phyloP scores from a whole-genome alignment of 164 flowering plant genomes.

The Brasenia schreberi region DNA sequence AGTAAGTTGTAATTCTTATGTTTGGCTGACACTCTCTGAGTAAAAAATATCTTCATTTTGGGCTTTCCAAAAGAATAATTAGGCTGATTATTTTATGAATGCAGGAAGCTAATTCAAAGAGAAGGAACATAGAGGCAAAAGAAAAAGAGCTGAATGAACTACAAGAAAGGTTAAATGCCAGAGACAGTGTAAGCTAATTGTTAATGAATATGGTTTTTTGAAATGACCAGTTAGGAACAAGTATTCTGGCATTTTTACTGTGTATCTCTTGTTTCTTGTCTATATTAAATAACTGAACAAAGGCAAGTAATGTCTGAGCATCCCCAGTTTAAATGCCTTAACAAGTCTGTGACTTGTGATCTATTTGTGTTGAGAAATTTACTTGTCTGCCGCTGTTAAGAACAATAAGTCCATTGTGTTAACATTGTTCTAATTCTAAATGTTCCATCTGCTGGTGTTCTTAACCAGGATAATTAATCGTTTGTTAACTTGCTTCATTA shows the following conservation, averaged over 20 bases:
- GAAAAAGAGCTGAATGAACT: constrained; percentile 37
- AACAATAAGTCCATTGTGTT: no score
- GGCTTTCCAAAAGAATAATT: not conserved
- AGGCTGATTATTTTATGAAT: constrained; percentile 6
- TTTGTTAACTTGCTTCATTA: no score
- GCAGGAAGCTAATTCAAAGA: constrained; percentile 48
- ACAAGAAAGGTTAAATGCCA: constrained; percentile 52
- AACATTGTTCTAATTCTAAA: no score
- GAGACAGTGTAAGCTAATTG: constrained; percentile 56
- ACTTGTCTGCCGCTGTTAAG: no score
- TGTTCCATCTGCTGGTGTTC: no score
- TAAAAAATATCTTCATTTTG: not conserved
- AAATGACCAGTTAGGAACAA: not conserved
- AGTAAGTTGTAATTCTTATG: constrained; percentile 21
- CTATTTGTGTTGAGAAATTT: no score
- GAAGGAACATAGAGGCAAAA: constrained; percentile 31
- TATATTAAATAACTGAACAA: not conserved
- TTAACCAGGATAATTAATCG: no score
- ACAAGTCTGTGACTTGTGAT: no score
- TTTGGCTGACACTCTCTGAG: not conserved
- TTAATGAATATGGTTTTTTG: not conserved
- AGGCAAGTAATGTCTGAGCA: not conserved
- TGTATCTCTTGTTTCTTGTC: not conserved
- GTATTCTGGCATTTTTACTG: not conserved
- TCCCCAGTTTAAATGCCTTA: no score